A percentile compares a stretch with the other conserved stretches of the same genome.
Evolutionary conservation across 768 basidiomycete species (phyloP).

Genomic region (Hysterangium stoloniferum): DNA sequence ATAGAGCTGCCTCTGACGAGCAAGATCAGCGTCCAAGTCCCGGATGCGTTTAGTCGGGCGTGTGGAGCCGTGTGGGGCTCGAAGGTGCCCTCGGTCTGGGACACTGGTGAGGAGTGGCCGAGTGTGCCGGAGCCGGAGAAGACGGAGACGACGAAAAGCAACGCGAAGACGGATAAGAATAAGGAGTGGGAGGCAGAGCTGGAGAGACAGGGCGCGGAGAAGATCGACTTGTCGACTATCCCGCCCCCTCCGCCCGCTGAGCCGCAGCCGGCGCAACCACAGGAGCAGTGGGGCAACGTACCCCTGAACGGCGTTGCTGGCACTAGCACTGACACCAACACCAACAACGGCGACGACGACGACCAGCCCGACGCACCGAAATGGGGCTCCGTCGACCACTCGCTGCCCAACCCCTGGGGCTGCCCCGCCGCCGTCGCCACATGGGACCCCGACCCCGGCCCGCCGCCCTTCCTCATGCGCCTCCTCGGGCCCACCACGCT

Average conservation of each 20-base stretch:
- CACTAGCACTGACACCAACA: slow-evolving; percentile 14
- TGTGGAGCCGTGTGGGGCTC: slow-evolving; percentile 41
- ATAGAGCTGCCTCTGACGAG: slow-evolving; percentile 46
- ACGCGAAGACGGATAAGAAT: slow-evolving; percentile 14
- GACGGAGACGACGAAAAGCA: slow-evolving; percentile 16
- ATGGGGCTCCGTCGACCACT: not conserved
- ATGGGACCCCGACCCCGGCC: slow-evolving; percentile 11
- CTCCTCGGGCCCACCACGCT: slow-evolving; percentile 50
- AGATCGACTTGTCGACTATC: slow-evolving; percentile 16
- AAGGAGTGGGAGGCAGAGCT: slow-evolving; percentile 15
- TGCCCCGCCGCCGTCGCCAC: not conserved
- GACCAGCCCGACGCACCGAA: slow-evolving; percentile 12
- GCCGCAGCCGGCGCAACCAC: slow-evolving; percentile 16
- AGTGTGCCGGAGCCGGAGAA: slow-evolving; percentile 6
- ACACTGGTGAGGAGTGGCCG: slow-evolving; percentile 16
- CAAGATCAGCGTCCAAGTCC: slow-evolving; percentile 36
- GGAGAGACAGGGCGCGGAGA: slow-evolving; percentile 5
- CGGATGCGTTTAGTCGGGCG: slow-evolving; percentile 43
- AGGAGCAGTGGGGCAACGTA: slow-evolving; percentile 3
- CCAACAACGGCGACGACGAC: slow-evolving; percentile 1
- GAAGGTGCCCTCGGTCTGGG: not conserved
- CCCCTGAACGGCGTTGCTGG: slow-evolving; percentile 13
- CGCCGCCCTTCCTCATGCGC: slow-evolving; percentile 24
- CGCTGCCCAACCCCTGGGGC: slow-evolving; percentile 9
- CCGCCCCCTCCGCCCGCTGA: slow-evolving; percentile 16